Conservation (phyloP, 1,284 basidiomycete genomes). For the Ustilago sp. region DNA sequence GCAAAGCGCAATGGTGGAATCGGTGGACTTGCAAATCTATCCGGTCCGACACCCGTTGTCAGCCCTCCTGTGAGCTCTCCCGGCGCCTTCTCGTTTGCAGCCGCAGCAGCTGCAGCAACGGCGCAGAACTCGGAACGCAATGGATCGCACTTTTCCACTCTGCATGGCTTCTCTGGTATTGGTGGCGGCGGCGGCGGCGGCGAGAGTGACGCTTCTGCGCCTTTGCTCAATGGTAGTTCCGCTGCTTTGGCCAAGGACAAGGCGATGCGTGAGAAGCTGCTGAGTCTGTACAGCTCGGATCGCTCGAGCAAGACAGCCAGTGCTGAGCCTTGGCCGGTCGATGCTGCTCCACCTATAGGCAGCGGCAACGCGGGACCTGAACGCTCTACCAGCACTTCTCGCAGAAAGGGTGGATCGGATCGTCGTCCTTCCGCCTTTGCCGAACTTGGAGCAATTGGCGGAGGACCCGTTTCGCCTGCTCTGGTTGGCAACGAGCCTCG, state of each 20-base stretch:
- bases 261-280: slow-evolving; percentile 48
- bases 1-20: slow-evolving; percentile 39
- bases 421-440: slow-evolving; percentile 39
- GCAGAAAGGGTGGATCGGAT: slow-evolving; percentile 39
- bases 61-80: slow-evolving; percentile 54
- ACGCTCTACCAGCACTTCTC: slow-evolving; percentile 40
- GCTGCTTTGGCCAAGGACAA: slow-evolving; percentile 44
- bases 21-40: slow-evolving; percentile 36
- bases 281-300: slow-evolving; percentile 62
- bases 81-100: slow-evolving; percentile 63
- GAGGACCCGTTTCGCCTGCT: slow-evolving; percentile 38
- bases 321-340: slow-evolving; percentile 37
- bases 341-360: slow-evolving; percentile 14
- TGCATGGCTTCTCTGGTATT: slow-evolving; percentile 12
- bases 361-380: slow-evolving; percentile 22
- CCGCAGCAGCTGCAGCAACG: slow-evolving; percentile 48
- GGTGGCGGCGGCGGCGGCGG: slow-evolving; percentile 2
- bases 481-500: slow-evolving; percentile 41
- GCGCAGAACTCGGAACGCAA: slow-evolving; percentile 35
- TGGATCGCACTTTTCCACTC: slow-evolving; percentile 20
- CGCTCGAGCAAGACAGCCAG: slow-evolving; percentile 27
- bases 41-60: slow-evolving; percentile 38
- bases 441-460: slow-evolving; percentile 32
- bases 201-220: slow-evolving; percentile 33
- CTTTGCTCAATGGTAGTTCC: slow-evolving; percentile 31